A percentile compares a stretch with the other conserved stretches of the same genome.
Conservation (phyloP, 2,329 filamentous ascomycete genomes). For the Onygenales sp. region DNA sequence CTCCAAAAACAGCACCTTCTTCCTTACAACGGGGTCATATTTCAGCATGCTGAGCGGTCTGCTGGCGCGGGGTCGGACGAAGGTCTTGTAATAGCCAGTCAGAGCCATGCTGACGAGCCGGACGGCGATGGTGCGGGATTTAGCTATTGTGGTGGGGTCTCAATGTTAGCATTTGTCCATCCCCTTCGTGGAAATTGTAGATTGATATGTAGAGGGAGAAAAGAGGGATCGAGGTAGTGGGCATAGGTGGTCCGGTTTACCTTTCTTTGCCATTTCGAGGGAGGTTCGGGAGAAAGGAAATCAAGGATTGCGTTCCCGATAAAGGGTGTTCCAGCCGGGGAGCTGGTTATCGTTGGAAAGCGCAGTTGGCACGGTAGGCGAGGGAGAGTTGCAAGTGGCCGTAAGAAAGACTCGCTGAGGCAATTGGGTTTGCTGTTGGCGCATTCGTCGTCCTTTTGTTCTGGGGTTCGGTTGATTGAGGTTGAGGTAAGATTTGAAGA, state of each 20-base stretch:
- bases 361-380: background rate
- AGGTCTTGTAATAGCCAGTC: constrained; percentile 95
- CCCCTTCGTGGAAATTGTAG: background rate
- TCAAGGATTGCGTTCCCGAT: background rate
- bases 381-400: background rate
- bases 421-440: background rate
- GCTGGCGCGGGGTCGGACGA: constrained; percentile 69
- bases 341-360: background rate
- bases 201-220: background rate
- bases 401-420: background rate
- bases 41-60: constrained; percentile 94
- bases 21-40: constrained; percentile 95
- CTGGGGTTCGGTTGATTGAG: background rate
- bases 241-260: constrained; percentile 17
- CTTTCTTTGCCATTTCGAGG: constrained; percentile 35
- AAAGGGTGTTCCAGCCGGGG: background rate
- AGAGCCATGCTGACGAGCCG: constrained; percentile 96
- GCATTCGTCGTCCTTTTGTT: background rate
- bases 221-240: constrained; percentile 2
- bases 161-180: background rate
- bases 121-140: constrained; percentile 86
- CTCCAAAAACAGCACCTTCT: constrained; percentile 93
- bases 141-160: constrained; percentile 3
- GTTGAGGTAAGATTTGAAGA: background rate
- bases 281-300: background rate